phyloP scores from a whole-genome alignment of 179 eudicot genomes.

The Silene noctiflora region DNA sequence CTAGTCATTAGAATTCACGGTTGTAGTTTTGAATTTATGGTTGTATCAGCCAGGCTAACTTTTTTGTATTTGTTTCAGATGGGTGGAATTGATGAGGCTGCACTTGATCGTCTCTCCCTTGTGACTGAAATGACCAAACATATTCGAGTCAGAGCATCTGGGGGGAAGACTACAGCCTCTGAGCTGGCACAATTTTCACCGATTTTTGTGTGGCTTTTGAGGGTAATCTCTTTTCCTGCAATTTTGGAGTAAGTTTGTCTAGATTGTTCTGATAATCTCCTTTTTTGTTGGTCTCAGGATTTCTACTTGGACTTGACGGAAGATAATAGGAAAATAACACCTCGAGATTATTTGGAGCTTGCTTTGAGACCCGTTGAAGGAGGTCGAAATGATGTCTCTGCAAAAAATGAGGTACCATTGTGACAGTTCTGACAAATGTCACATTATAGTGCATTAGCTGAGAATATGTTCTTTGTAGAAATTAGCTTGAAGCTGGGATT shows the following conservation, averaged over 20 bases:
- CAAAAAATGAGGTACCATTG: slow-evolving; percentile 82
- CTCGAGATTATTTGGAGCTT: slow-evolving; percentile 94
- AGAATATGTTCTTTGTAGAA: no score
- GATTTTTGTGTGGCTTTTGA: slow-evolving; percentile 89
- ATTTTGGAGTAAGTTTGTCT: not conserved
- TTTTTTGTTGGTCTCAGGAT: slow-evolving; percentile 49
- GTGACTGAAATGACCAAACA: slow-evolving; percentile 99
- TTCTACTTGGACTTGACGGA: slow-evolving; percentile 90
- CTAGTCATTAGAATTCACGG: not conserved
- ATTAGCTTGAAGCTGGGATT: not conserved
- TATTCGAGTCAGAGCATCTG: slow-evolving; percentile 94
- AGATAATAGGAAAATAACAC: slow-evolving; percentile 83
- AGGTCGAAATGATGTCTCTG: slow-evolving; percentile 60
- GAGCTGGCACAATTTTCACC: slow-evolving; percentile 97
- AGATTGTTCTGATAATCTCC: slow-evolving; percentile 1
- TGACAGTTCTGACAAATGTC: not conserved
- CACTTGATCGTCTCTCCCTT: slow-evolving; percentile 94
- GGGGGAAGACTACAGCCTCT: slow-evolving; percentile 77
- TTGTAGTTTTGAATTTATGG: not conserved
- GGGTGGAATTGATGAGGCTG: slow-evolving; percentile 99
- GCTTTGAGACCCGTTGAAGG: slow-evolving; percentile 89
- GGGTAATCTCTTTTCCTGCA: slow-evolving; percentile 51
- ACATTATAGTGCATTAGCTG: no score
- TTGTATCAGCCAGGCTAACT: not conserved
- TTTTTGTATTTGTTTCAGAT: slow-evolving; percentile 46